Percentiles rank a stretch among this genome's conserved stretches.
Evolutionary conservation across 345 rosid genomes (phyloP).

Genomic region (Eucalyptus victrix): DNA sequence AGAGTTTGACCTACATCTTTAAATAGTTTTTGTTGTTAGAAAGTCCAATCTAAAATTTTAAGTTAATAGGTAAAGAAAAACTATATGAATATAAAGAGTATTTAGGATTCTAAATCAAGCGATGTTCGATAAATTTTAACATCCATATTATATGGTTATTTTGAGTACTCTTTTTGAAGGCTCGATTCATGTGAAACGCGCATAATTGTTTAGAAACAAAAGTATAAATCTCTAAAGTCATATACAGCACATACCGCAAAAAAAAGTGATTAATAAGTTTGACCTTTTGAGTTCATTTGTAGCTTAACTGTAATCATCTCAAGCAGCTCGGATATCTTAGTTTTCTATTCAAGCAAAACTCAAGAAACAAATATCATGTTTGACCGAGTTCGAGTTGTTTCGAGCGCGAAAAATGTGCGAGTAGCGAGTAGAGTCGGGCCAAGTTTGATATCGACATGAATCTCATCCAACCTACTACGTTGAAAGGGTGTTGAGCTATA

Average conservation of each 20-base stretch:
- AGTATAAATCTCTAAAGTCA: not conserved
- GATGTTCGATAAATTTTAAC: too few relatives aligned
- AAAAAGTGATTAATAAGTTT: not conserved
- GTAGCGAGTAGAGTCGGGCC: not conserved
- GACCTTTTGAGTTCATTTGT: not conserved
- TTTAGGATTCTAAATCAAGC: too few relatives aligned
- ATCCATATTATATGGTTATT: not conserved
- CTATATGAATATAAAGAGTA: too few relatives aligned
- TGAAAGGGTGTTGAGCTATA: not conserved
- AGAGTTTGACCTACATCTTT: not conserved
- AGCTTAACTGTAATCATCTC: not conserved
- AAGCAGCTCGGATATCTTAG: not conserved
- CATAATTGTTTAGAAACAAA: not conserved
- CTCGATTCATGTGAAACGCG: too few relatives aligned
- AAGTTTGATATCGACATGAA: too few relatives aligned
- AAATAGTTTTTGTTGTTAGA: too few relatives aligned
- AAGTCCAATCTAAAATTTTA: too few relatives aligned
- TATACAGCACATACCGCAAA: rapidly evolving
- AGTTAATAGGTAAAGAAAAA: too few relatives aligned
- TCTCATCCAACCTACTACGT: not conserved
- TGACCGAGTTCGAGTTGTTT: not conserved
- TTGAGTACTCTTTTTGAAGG: too few relatives aligned
- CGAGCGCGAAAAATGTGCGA: not conserved
- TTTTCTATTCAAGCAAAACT: not conserved
- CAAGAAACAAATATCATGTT: not conserved